Evolutionary conservation across 768 basidiomycete genomes (phyloP).

Genomic region (Royoungia palumana): DNA sequence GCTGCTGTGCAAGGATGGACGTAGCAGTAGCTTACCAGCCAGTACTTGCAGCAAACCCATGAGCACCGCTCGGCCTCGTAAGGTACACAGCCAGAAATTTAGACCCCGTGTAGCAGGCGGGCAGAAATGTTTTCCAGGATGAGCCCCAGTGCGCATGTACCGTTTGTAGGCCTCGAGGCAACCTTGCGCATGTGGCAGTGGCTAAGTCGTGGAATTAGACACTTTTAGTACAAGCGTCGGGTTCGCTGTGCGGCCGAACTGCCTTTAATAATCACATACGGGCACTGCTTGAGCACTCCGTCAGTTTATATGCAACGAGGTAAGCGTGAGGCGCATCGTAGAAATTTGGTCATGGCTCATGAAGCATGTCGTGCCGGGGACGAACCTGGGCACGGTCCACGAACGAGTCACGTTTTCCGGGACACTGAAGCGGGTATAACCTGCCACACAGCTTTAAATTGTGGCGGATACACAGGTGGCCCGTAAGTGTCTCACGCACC

Average conservation of each 20-base stretch:
- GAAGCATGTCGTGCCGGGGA: background rate
- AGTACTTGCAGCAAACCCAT: background rate
- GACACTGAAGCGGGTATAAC: background rate
- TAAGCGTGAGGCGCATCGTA: constrained; percentile 15
- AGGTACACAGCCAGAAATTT: background rate
- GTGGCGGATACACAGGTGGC: too few species aligned
- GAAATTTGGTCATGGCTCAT: constrained; percentile 2
- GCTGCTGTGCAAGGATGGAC: constrained; percentile 11
- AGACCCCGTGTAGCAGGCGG: background rate
- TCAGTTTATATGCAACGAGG: constrained; percentile 18
- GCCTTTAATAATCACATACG: constrained; percentile 9
- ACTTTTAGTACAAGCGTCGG: constrained; percentile 5
- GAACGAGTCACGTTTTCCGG: background rate
- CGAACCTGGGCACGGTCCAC: background rate
- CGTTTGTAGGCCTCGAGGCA: constrained; percentile 30
- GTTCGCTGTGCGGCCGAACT: constrained; percentile 7
- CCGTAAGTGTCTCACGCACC: too few species aligned
- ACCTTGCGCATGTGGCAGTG: constrained; percentile 27
- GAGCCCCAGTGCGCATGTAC: background rate
- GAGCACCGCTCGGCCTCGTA: constrained; percentile 7
- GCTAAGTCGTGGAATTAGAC: background rate
- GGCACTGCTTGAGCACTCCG: constrained; percentile 12
- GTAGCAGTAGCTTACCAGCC: background rate
- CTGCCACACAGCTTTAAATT: too few species aligned
- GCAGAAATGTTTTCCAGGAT: background rate